Percentiles rank a stretch among this genome's conserved stretches.
Conservation (phyloP, 2,329 filamentous ascomycete species). For the Pseudopyricularia cyperi region DNA sequence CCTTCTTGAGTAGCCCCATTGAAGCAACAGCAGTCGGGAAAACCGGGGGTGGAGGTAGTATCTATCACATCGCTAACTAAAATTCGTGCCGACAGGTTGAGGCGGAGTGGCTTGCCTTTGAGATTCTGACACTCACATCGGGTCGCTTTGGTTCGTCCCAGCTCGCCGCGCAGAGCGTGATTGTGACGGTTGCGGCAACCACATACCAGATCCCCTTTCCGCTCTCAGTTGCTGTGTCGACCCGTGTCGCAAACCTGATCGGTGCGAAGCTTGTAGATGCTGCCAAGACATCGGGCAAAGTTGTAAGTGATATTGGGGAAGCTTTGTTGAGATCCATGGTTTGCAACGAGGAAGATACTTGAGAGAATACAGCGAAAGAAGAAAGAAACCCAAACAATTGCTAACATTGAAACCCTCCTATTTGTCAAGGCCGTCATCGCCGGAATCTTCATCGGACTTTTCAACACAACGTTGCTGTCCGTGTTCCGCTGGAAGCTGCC, state of each 20-base stretch:
- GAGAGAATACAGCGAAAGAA: constrained; percentile 1
- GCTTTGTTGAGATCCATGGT: neutral
- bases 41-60: too few relatives aligned
- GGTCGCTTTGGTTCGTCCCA: constrained; percentile 68
- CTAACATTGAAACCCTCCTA: neutral
- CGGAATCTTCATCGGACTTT: constrained; percentile 57
- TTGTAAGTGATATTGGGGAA: constrained; percentile 32
- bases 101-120: constrained; percentile 87
- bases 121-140: constrained; percentile 73
- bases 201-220: constrained; percentile 91
- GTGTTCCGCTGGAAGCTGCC: constrained; percentile 62
- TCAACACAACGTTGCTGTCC: constrained; percentile 63
- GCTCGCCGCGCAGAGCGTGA: constrained; percentile 77
- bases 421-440: constrained; percentile 39
- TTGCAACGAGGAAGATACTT: too few relatives aligned
- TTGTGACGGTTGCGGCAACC: constrained; percentile 65
- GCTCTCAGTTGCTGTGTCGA: constrained; percentile 76
- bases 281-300: constrained; percentile 67
- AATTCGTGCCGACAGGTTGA: constrained; percentile 42
- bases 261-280: constrained; percentile 72
- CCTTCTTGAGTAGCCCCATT: too few relatives aligned
- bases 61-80: neutral
- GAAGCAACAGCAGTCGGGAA: too few relatives aligned
- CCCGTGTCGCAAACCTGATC: constrained; percentile 82
- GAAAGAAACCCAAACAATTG: neutral